A percentile compares a stretch with the other conserved stretches of the same genome.
These are phyloP conservation scores for Limonium bicolor DNA, from an alignment of 148 eudicot genomes.

Conservation along the genomic window DNA sequence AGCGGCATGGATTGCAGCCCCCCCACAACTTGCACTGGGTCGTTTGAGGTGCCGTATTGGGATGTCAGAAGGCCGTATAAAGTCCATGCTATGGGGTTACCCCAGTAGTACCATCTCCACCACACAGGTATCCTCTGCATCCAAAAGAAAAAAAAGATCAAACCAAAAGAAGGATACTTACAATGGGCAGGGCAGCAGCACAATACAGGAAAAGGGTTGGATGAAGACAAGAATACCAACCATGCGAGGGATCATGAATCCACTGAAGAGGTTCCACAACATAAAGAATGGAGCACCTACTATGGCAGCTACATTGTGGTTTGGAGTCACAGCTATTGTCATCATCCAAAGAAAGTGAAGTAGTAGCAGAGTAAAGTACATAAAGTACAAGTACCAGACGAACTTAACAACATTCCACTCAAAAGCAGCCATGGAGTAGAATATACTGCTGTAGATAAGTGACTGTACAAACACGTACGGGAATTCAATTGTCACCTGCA, in stretches of 20 bases:
- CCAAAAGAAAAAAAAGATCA: background rate
- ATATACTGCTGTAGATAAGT: slow-evolving; percentile 55
- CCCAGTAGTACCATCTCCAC: slow-evolving; percentile 99
- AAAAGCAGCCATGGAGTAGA: slow-evolving; percentile 76
- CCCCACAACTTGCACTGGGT: slow-evolving; percentile 39
- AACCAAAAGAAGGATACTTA: background rate
- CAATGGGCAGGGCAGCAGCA: background rate
- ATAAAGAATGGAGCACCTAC: slow-evolving; percentile 79
- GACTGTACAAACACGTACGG: slow-evolving; percentile 78
- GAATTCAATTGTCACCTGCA: slow-evolving; percentile 71
- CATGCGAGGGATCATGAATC: slow-evolving; percentile 73
- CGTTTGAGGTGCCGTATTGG: slow-evolving; percentile 53
- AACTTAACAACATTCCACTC: slow-evolving; percentile 49
- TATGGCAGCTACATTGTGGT: slow-evolving; percentile 76
- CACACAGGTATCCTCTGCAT: slow-evolving; percentile 70
- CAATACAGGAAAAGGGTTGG: background rate
- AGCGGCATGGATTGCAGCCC: slow-evolving; percentile 30
- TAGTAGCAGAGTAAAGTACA: slow-evolving; percentile 68
- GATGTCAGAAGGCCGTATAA: slow-evolving; percentile 77
- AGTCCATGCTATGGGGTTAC: slow-evolving; percentile 86
- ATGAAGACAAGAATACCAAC: slow-evolving; percentile 17
- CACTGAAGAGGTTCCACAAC: slow-evolving; percentile 96
- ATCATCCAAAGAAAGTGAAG: slow-evolving; percentile 93
- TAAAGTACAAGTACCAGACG: slow-evolving; percentile 55
- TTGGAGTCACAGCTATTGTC: slow-evolving; percentile 69